These are phyloP conservation scores for Coemansia sp. DNA, from an alignment of 192 early-diverging fungal genomes.

Conservation along the genomic window DNA sequence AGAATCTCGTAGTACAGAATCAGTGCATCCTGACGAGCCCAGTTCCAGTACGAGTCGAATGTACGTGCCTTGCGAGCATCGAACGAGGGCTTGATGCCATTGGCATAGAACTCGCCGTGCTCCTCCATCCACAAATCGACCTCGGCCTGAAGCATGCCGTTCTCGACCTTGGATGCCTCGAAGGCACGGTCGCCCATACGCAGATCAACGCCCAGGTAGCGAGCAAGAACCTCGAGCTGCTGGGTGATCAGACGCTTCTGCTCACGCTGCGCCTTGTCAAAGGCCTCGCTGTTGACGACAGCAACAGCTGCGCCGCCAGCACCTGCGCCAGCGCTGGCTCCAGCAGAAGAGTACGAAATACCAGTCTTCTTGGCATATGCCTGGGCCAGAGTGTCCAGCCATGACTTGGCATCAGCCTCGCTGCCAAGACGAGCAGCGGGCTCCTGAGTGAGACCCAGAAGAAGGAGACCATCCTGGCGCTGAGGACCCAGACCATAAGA, in stretches of 20 bases:
- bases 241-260: conserved; percentile 74
- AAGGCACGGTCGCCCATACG: conserved; percentile 79
- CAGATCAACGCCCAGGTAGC: conserved; percentile 81
- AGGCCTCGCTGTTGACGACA: conserved; percentile 88
- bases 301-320: conserved; percentile 73
- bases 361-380: conserved; percentile 77
- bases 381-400: conserved; percentile 77
- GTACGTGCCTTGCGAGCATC: conserved; percentile 80
- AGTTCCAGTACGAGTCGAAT: conserved; percentile 98
- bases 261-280: conserved; percentile 80
- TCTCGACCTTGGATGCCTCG: conserved; percentile 66
- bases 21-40: conserved; percentile 80
- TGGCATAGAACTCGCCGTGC: conserved; percentile 87
- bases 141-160: conserved; percentile 72
- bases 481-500: conserved; percentile 82
- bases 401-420: conserved; percentile 87
- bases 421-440: conserved; percentile 75
- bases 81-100: conserved; percentile 87
- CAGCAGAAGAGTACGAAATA: conserved; percentile 63
- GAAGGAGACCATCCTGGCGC: conserved; percentile 77
- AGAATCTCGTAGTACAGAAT: conserved; percentile 92
- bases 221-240: conserved; percentile 85
- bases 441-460: conserved; percentile 80
- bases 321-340: conserved; percentile 55
- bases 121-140: conserved; percentile 89